Evolutionary conservation across 768 basidiomycete genomes (phyloP), one percentile per base, ranked within the genome.

Genomic region (Arthromyces matolae): DNA sequence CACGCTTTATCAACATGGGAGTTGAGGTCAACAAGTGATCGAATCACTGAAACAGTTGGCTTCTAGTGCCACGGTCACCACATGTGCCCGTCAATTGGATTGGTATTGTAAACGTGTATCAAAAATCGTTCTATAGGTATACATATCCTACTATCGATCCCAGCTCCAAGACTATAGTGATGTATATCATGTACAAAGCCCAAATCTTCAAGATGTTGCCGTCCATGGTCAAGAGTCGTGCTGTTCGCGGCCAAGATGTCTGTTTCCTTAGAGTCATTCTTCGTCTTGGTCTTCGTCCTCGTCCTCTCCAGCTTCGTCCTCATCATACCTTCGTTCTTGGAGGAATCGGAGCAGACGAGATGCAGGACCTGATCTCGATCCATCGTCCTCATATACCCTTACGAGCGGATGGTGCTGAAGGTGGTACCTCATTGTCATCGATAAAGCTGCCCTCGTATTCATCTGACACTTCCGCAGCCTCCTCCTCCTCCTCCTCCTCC

Each of bases 381-480:
- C 52, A 27, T 53, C 52, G 18, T 53, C 45, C 8, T 42, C 52
- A 16, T 53, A 53, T 24, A 25, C 16, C 16, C 48, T 50, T 38
- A 1, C 13, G 8, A 41, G 28, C 22, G 24, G 35, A 29, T 8
- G 22, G n/a, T 29, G n/a, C 24, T 19, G 40, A 20, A 3, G 23
- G 13, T 22, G 25, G 47, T 25, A 57, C 64, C 14, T 68, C 68
- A 20, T 53, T 66, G 34, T 81, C 80, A 33, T 80, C 79, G 41
- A 83, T 80, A 54, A 82, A 82, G 59, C 79, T 79, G 52, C 71
- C 69, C 50, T 77, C 77, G 41, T 79, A 80, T 10, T 60, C 70
- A 14, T 66, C 72, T 0, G 72, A 71, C 2, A n/a, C n/a, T n/a
- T n/a, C n/a, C n/a, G n/a, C n/a, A n/a, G n/a, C n/a, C n/a, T 55